These are phyloP conservation scores for Naganishia sp. DNA, from an alignment of 1,284 basidiomycete species.

Conservation along the genomic window DNA sequence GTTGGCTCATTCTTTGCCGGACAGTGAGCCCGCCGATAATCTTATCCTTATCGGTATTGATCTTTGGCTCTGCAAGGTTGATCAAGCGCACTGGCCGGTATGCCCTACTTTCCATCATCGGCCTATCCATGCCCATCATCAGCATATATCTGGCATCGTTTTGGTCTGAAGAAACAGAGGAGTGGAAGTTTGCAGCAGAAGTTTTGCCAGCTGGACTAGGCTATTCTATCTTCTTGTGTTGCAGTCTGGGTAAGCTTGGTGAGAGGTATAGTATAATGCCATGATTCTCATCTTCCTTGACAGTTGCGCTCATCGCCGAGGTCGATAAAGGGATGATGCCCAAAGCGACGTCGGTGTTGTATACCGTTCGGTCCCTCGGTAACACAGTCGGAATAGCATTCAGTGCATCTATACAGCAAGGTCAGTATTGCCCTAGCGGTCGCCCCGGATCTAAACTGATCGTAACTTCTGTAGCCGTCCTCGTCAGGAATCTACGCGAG, in stretches of 20 bases:
- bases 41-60: not conserved
- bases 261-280: not conserved
- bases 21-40: conserved; percentile 59
- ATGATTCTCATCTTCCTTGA: not conserved
- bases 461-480: conserved; percentile 12
- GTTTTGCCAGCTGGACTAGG: conserved; percentile 50
- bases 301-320: conserved; percentile 49
- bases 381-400: conserved; percentile 49
- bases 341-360: conserved; percentile 52
- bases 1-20: conserved; percentile 82
- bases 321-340: conserved; percentile 51
- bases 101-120: conserved; percentile 42
- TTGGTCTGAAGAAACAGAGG: conserved; percentile 45
- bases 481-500: conserved; percentile 25
- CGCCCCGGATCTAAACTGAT: not conserved
- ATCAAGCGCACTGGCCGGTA: conserved; percentile 49
- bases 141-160: conserved; percentile 41
- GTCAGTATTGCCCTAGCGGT: conserved; percentile 24
- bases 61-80: conserved; percentile 38
- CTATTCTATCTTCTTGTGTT: conserved; percentile 50
- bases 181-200: conserved; percentile 48
- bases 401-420: conserved; percentile 49
- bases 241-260: conserved; percentile 43
- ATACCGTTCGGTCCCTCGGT: conserved; percentile 51
- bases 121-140: conserved; percentile 43